Base-by-base conservation (phyloP, 768 basidiomycete species). In the Amanita brunnescens region DNA sequence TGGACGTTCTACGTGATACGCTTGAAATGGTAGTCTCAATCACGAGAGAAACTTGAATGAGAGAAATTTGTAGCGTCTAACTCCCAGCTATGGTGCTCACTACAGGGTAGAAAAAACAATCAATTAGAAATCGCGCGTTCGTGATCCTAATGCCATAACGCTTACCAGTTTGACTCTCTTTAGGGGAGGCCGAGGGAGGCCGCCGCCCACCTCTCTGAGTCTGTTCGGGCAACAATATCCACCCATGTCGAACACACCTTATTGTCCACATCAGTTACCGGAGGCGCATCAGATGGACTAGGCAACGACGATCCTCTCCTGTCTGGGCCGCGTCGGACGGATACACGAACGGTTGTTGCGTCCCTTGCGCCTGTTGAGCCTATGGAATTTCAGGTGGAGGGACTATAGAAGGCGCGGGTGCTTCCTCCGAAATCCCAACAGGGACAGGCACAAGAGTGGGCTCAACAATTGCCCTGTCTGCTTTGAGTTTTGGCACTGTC, bases 241-340 rank as follows among this genome's bases (percentile, higher is more conserved):
- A 94, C 0, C 92, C 92, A 74, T 71, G 53, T 96, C 85, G 67
- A 95, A 95, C 67, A 84, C 37, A 77, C 77, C 49, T 79, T 76
- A 38, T 77, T 75, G 61, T 85, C 86, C 29, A 94, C 80, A 37
- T 81, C 72, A n/a, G 81, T 76, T 2, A 90, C 83, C 49, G 87
- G 68, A 23, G 83, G 77, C 2, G 73, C 61, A 2, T 72, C 71
- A 12, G 70, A 56, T 37, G 58, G 61, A 6, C 52, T 57, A 18
- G 54, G 52, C 33, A 57, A 53, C 12, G 54, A 51, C n/a, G 58
- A 61, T n/a, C 56, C 57, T 14, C 63, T 65, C 61, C 67, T 71
- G 62, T 39, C 44, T 2, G 49, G 51, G 18, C 26, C 35, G 7
- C 54, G 56, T 12, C 62, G 63, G 7, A 52, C 56, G 18, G 50